Conservation (phyloP, 805 yeast genomes). For the Brettanomyces bruxellensis region DNA sequence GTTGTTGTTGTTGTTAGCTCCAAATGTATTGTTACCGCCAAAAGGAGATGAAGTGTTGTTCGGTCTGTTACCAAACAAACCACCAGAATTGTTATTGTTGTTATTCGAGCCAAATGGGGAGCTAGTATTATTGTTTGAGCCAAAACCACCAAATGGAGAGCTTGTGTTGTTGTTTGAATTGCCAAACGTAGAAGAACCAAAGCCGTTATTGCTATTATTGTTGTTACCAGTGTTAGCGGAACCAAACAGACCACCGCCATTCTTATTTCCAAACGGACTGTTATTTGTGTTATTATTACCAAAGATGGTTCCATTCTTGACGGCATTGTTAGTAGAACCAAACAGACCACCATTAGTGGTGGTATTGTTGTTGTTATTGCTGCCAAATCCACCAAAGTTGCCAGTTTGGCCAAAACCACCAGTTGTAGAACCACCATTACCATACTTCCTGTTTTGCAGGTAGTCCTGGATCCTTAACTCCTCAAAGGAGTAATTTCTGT, state of each 20-base stretch:
- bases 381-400: slow-evolving; percentile 29
- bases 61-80: slow-evolving; percentile 26
- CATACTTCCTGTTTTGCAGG: slow-evolving; percentile 57
- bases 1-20: slow-evolving; percentile 23
- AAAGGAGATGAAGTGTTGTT: slow-evolving; percentile 11
- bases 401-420: slow-evolving; percentile 15
- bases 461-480: slow-evolving; percentile 89
- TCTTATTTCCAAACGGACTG: slow-evolving; percentile 22
- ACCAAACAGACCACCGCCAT: slow-evolving; percentile 14
- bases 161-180: neutral
- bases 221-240: slow-evolving; percentile 15
- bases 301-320: slow-evolving; percentile 10
- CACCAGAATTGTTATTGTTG: slow-evolving; percentile 16
- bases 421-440: slow-evolving; percentile 26
- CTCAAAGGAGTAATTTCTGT: slow-evolving; percentile 70
- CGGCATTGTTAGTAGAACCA: slow-evolving; percentile 19
- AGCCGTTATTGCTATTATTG: slow-evolving; percentile 9
- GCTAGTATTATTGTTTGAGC: slow-evolving; percentile 17
- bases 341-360: slow-evolving; percentile 29
- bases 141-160: slow-evolving; percentile 15
- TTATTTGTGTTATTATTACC: slow-evolving; percentile 10
- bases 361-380: slow-evolving; percentile 17
- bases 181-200: slow-evolving; percentile 26
- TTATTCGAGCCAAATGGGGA: slow-evolving; percentile 27
- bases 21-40: slow-evolving; percentile 20